phyloP scores from a whole-genome alignment of 1,284 basidiomycete species.

The Rhodotorula sp. region DNA sequence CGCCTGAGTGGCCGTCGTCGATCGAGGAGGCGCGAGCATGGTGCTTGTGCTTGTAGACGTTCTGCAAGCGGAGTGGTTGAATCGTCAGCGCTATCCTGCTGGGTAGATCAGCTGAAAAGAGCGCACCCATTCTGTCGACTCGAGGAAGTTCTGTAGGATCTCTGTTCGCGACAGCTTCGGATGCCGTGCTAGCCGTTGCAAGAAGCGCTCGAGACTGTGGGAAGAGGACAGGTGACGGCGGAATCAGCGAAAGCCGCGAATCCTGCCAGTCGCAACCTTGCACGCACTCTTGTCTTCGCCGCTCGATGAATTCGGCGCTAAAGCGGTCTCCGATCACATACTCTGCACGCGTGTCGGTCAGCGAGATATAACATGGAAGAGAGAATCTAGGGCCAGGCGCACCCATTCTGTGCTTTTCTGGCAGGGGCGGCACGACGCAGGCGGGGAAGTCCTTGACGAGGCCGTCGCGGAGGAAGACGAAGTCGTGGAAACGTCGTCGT shows the following conservation, averaged over 20 bases:
- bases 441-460: constrained; percentile 91
- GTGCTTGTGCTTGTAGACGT: constrained; percentile 93
- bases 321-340: constrained; percentile 98
- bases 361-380: neutral
- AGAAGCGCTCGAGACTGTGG: constrained; percentile 80
- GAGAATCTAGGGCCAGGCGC: constrained; percentile 45
- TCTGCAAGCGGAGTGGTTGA: constrained; percentile 53
- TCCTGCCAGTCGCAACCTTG: too few relatives aligned
- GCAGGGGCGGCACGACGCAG: constrained; percentile 90
- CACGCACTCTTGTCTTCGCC: constrained; percentile 78
- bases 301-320: constrained; percentile 93
- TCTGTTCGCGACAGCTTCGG: constrained; percentile 91
- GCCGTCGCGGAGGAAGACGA: constrained; percentile 87
- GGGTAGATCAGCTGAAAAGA: neutral
- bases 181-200: constrained; percentile 85
- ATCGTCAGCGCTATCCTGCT: neutral
- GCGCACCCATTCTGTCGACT: constrained; percentile 94
- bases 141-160: constrained; percentile 85
- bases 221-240: neutral
- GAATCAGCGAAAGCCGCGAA: neutral
- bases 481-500: constrained; percentile 92
- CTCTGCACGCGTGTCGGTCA: constrained; percentile 55
- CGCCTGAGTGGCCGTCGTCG: neutral
- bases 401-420: constrained; percentile 95
- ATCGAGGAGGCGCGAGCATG: constrained; percentile 51